Evolutionary conservation across 2,329 filamentous ascomycete species (phyloP).

Genomic region (Chrysosphaeria jannelii): DNA sequence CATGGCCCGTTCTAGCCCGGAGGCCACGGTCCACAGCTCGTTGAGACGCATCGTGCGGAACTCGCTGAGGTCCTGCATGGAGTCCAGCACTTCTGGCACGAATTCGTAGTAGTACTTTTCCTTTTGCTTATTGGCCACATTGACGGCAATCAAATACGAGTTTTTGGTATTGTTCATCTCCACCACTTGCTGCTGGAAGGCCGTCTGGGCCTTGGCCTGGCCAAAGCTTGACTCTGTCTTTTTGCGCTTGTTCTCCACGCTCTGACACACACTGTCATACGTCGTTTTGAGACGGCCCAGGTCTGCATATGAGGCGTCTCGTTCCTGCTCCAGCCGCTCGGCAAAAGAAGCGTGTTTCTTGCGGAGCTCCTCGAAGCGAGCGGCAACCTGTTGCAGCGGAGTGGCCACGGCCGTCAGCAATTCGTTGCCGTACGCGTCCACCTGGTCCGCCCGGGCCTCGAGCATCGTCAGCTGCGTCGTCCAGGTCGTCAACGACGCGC

Average conservation of each 20-base stretch:
- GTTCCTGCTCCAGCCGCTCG: constrained; percentile 63
- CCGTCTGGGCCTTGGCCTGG: constrained; percentile 68
- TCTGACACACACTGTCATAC: constrained; percentile 79
- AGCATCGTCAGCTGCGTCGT: constrained; percentile 74
- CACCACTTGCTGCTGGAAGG: constrained; percentile 70
- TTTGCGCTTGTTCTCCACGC: constrained; percentile 80
- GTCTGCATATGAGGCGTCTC: constrained; percentile 57
- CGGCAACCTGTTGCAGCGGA: constrained; percentile 44
- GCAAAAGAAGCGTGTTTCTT: constrained; percentile 80
- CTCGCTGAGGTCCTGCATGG: constrained; percentile 77
- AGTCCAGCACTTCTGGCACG: constrained; percentile 74
- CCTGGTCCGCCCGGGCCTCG: constrained; percentile 64
- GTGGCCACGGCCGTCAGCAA: constrained; percentile 59
- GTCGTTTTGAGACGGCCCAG: constrained; percentile 74
- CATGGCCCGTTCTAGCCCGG: constrained; percentile 51
- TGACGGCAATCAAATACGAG: constrained; percentile 86
- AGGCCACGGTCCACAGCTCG: constrained; percentile 53
- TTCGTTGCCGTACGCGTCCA: constrained; percentile 57
- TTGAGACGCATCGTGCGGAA: constrained; percentile 67
- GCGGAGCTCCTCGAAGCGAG: constrained; percentile 66
- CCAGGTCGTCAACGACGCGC: constrained; percentile 92
- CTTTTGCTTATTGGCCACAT: constrained; percentile 92
- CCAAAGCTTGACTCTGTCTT: constrained; percentile 89
- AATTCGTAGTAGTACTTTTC: constrained; percentile 95
- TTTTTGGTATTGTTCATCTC: constrained; percentile 99